Conservation (phyloP, 108 stramenopile species). For the Bacterosira constricta region DNA sequence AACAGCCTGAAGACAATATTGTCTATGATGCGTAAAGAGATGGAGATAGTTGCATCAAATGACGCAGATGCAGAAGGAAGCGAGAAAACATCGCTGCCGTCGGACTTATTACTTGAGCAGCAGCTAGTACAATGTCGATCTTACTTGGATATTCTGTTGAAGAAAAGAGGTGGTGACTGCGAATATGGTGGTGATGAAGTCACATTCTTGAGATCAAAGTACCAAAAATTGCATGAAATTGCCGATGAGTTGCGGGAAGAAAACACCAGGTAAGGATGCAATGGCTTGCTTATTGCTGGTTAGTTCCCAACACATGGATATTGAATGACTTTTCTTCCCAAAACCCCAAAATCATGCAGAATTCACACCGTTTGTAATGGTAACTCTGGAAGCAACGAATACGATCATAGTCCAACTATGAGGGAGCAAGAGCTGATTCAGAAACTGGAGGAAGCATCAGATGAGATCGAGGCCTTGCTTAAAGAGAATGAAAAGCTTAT, state of each 20-base stretch:
- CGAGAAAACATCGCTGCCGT: not conserved
- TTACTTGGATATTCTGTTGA: slow-evolving; percentile 41
- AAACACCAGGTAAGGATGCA: slow-evolving; percentile 15
- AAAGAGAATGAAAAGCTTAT: slow-evolving; percentile 22
- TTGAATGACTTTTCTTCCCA: not conserved
- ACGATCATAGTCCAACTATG: not conserved
- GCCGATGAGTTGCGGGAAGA: slow-evolving; percentile 31
- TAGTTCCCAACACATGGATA: not conserved
- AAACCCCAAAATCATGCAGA: not conserved
- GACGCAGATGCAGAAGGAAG: not conserved
- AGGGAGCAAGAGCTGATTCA: slow-evolving; percentile 34
- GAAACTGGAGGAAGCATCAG: slow-evolving; percentile 39
- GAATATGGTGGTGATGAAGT: slow-evolving; percentile 12
- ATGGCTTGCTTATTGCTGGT: not conserved
- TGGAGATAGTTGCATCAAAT: slow-evolving; percentile 21
- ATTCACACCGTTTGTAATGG: not conserved
- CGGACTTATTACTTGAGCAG: slow-evolving; percentile 9
- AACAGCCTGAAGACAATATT: slow-evolving; percentile 37
- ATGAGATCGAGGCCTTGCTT: slow-evolving; percentile 34
- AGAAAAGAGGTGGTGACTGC: not conserved
- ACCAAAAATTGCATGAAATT: slow-evolving; percentile 12
- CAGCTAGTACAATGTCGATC: slow-evolving; percentile 32
- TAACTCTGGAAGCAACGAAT: not conserved
- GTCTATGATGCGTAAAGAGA: slow-evolving; percentile 37
- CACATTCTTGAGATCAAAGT: slow-evolving; percentile 23